Base-by-base conservation (phyloP, 768 basidiomycete genomes). In the Lactifluus echinatus region DNA sequence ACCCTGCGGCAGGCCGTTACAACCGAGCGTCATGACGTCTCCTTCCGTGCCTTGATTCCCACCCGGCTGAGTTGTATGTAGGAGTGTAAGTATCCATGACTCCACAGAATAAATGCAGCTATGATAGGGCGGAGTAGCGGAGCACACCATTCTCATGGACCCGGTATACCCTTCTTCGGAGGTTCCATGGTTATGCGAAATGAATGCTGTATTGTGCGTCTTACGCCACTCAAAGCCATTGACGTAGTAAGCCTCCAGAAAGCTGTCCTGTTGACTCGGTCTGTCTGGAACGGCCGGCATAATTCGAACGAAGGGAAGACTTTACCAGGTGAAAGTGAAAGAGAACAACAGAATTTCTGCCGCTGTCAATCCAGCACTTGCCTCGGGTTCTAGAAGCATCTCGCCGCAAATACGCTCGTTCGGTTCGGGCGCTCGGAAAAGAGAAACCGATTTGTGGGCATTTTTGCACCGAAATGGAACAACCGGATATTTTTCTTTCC, bases 31-130 rank as follows among this genome's bases (percentile, higher is more conserved):
- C 52, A 43, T 53, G 36, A 40, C 40, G 14, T 24, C 37, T 42
- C 50, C 46, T 57, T 39, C 3, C 33, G 57, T 58, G n/a, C 57
- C 57, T 58, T 47, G 44, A 29, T 53, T 53, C 46, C 46, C 46
- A 42, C 50, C 23, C 39, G n/a, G 26, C 17, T 46, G 44, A 26
- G 34, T 28, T 34, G 24, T 34, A 50, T 15, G 33, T 44, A 17
- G 17, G 10, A 17, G 24, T 50, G 23, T 26, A n/a, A n/a, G n/a
- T n/a, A n/a, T n/a, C 19, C 6, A 24, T 48, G 8, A 28, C 44
- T 17, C 15, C 26, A 23, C 37, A 36, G 50, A 46, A 52, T 8
- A 58, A 34, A 34, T 4, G 40, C 26, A 19, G 2, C 23, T 8
- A 42, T 42, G 23, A 12, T 48, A 17, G 29, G 33, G 29, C 31